phyloP scores from a whole-genome alignment of 108 stramenopile genomes.

The Stephanodiscus minutulus region DNA sequence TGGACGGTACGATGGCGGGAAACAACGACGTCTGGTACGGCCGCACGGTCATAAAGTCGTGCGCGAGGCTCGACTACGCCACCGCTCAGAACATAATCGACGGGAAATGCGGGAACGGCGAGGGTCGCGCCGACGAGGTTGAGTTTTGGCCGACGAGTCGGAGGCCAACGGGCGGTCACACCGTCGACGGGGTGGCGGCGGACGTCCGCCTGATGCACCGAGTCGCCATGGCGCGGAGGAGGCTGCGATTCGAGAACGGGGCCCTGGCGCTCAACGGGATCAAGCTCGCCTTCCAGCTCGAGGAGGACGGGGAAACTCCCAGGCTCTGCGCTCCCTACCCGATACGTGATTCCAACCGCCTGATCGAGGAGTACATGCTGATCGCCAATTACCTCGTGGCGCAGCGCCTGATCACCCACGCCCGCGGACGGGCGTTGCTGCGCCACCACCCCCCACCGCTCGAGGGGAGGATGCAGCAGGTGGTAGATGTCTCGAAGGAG shows the following conservation, averaged over 20 bases:
- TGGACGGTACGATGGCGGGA: conserved; percentile 84
- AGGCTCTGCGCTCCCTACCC: conserved; percentile 81
- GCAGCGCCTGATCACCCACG: conserved; percentile 87
- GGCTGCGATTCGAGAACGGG: conserved; percentile 85
- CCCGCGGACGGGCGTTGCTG: conserved; percentile 74
- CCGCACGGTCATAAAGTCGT: conserved; percentile 90
- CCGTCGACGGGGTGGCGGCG: conserved; percentile 80
- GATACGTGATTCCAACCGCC: conserved; percentile 89
- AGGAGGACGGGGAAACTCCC: conserved; percentile 89
- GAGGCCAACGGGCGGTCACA: conserved; percentile 82
- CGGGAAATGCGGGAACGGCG: conserved; percentile 64
- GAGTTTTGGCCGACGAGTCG: conserved; percentile 81
- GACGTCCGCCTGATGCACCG: conserved; percentile 90
- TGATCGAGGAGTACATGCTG: conserved; percentile 99
- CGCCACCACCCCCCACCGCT: conserved; percentile 76
- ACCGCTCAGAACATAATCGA: conserved; percentile 97
- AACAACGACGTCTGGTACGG: conserved; percentile 90
- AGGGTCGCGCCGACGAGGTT: conserved; percentile 62
- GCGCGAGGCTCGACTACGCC: conserved; percentile 92
- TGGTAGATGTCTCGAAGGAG: conserved; percentile 64
- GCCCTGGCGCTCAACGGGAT: conserved; percentile 88
- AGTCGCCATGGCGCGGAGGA: conserved; percentile 84
- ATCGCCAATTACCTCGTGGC: conserved; percentile 97
- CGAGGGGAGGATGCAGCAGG: conserved; percentile 64
- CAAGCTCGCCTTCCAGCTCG: conserved; percentile 91